Percentiles rank a stretch among this genome's conserved stretches.
Conservation (phyloP, 2,329 filamentous ascomycete species). For the Hymenoscyphus infarciens region DNA sequence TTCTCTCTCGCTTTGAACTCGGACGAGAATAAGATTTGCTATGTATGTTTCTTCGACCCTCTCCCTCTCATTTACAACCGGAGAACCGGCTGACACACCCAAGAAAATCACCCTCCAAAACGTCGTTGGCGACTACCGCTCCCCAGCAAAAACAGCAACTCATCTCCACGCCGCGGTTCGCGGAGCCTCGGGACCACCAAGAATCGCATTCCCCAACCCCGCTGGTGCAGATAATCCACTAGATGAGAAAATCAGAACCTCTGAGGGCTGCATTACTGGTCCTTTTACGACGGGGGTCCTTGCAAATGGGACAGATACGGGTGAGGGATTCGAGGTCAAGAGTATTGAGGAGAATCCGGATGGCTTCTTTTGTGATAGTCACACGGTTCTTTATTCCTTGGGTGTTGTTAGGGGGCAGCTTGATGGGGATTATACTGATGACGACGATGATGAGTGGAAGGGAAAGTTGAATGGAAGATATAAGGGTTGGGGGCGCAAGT, state of each 20-base stretch:
- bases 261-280: conserved; percentile 35
- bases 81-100: neutral
- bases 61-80: no score
- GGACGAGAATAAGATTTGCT: conserved; percentile 33
- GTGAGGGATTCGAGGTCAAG: conserved; percentile 42
- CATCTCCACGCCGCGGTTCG: conserved; percentile 46
- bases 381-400: conserved; percentile 41
- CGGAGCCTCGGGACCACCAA: conserved; percentile 44
- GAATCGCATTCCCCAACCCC: conserved; percentile 46
- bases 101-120: conserved; percentile 47
- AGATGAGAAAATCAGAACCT: conserved; percentile 5
- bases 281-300: conserved; percentile 44
- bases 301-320: conserved; percentile 43
- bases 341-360: conserved; percentile 47
- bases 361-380: conserved; percentile 47
- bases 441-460: no score
- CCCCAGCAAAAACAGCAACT: conserved; percentile 45
- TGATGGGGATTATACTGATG: conserved; percentile 9
- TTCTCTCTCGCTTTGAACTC: conserved; percentile 49
- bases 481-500: no score
- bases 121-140: conserved; percentile 44
- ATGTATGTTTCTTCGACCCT: conserved; percentile 26
- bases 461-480: no score
- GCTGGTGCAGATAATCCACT: conserved; percentile 34
- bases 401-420: conserved; percentile 48